Conservation (phyloP, 2,329 filamentous ascomycete species). For the Dothistroma pini region DNA sequence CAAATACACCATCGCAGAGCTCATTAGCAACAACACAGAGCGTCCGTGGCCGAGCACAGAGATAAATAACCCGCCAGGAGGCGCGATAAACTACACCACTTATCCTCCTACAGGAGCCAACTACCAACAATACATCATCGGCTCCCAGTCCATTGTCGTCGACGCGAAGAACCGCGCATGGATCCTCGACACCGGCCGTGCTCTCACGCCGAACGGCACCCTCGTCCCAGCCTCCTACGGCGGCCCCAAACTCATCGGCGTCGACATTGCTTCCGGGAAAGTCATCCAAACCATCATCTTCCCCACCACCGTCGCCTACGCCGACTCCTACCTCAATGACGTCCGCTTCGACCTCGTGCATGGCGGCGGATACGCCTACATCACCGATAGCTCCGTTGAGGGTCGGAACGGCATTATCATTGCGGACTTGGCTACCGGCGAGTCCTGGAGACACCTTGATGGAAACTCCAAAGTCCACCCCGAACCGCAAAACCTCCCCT, state of each 20-base stretch:
- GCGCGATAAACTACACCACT: constrained; percentile 51
- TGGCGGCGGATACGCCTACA: constrained; percentile 50
- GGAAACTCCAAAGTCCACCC: constrained; percentile 40
- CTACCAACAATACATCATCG: constrained; percentile 49
- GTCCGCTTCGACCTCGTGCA: constrained; percentile 52
- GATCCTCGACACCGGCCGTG: constrained; percentile 53
- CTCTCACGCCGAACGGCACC: constrained; percentile 41
- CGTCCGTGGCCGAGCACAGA: constrained; percentile 41
- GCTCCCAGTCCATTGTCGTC: constrained; percentile 52
- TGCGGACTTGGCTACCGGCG: constrained; percentile 49
- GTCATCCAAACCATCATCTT: constrained; percentile 53
- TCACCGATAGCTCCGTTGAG: constrained; percentile 50
- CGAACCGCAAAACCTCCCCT: constrained; percentile 46
- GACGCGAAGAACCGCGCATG: constrained; percentile 50
- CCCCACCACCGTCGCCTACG: constrained; percentile 44
- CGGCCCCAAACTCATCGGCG: constrained; percentile 51
- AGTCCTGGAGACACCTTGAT: constrained; percentile 50
- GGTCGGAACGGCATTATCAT: constrained; percentile 50
- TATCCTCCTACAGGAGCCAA: constrained; percentile 45
- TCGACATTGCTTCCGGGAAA: constrained; percentile 45
- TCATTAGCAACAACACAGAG: constrained; percentile 44
- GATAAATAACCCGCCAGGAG: constrained; percentile 49
- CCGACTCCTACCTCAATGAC: constrained; percentile 53
- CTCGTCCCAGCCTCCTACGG: constrained; percentile 46
- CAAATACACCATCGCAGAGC: constrained; percentile 50